Conservation (phyloP, 495 filamentous ascomycete species). For the Neurospora sp. region DNA sequence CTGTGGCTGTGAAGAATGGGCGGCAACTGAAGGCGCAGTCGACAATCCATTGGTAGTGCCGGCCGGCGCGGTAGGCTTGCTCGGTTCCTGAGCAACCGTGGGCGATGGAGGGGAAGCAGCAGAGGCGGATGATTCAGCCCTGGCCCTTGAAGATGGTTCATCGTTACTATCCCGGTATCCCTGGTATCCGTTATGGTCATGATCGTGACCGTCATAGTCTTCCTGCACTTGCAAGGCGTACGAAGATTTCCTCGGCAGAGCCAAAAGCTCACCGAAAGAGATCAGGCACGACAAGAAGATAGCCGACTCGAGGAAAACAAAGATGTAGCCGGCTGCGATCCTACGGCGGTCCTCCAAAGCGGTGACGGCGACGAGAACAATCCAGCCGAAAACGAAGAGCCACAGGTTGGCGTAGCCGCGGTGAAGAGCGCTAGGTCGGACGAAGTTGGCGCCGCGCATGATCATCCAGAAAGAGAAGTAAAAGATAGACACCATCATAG, state of each 20-base stretch:
- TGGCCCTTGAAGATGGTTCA: background rate
- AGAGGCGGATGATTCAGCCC: background rate
- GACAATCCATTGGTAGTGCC: background rate
- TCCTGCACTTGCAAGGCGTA: conserved; percentile 46
- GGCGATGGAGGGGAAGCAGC: background rate
- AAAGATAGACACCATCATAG: conserved; percentile 78
- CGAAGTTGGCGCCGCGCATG: conserved; percentile 68
- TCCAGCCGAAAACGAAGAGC: conserved; percentile 68
- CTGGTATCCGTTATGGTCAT: conserved; percentile 3
- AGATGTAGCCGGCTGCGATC: conserved; percentile 70
- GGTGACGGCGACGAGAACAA: conserved; percentile 60
- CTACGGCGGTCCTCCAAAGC: conserved; percentile 60
- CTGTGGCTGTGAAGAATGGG: background rate
- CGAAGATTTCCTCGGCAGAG: conserved; percentile 57
- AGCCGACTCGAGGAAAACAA: conserved; percentile 69
- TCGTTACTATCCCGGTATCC: background rate
- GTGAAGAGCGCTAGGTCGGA: conserved; percentile 79
- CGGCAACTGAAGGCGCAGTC: background rate
- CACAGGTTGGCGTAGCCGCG: conserved; percentile 73
- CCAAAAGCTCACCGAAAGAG: conserved; percentile 67
- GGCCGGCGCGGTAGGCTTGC: background rate
- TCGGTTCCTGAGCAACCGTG: background rate
- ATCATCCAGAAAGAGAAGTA: conserved; percentile 75
- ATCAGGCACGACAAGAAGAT: conserved; percentile 66
- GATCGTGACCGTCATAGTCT: conserved; percentile 36